Percentiles rank a stretch among this genome's conserved stretches.
These are phyloP conservation scores for Penicillium lividum DNA, from an alignment of 495 filamentous ascomycete species.

Conservation along the genomic window DNA sequence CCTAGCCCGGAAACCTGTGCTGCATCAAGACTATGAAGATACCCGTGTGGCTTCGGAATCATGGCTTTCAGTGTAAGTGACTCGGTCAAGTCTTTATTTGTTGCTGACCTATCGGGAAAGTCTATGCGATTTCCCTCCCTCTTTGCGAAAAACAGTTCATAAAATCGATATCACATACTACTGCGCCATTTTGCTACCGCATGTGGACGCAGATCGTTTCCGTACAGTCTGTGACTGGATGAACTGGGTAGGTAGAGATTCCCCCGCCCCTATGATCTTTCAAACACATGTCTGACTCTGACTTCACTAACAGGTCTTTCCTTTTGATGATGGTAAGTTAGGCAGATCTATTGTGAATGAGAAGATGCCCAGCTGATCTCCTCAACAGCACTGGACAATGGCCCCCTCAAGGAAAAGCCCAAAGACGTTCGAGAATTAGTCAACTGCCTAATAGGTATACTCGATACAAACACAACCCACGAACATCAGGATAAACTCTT, in stretches of 20 bases:
- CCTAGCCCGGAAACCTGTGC: not conserved
- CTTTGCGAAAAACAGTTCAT: not conserved
- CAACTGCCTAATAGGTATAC: not conserved
- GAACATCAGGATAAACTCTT: not conserved
- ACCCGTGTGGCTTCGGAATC: not conserved
- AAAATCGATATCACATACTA: conserved; percentile 1
- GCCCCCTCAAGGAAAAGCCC: not conserved
- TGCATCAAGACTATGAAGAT: not conserved
- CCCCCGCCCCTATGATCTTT: not conserved
- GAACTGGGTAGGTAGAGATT: conserved; percentile 1
- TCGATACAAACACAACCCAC: not conserved
- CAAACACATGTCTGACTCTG: not conserved
- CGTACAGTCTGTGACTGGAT: conserved; percentile 2
- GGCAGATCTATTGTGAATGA: not conserved
- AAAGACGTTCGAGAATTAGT: not conserved
- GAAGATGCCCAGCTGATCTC: not conserved
- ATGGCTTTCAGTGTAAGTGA: conserved; percentile 5
- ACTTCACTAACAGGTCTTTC: conserved; percentile 1
- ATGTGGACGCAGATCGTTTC: not conserved
- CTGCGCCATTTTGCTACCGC: not conserved
- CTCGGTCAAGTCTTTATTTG: not conserved
- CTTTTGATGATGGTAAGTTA: conserved; percentile 2
- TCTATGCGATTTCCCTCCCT: not conserved
- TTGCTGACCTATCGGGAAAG: not conserved
- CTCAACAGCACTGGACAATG: conserved; percentile 6